Evolutionary conservation across 139 green algal species (phyloP).

Genomic region (Astrephomene gubernaculifera): DNA sequence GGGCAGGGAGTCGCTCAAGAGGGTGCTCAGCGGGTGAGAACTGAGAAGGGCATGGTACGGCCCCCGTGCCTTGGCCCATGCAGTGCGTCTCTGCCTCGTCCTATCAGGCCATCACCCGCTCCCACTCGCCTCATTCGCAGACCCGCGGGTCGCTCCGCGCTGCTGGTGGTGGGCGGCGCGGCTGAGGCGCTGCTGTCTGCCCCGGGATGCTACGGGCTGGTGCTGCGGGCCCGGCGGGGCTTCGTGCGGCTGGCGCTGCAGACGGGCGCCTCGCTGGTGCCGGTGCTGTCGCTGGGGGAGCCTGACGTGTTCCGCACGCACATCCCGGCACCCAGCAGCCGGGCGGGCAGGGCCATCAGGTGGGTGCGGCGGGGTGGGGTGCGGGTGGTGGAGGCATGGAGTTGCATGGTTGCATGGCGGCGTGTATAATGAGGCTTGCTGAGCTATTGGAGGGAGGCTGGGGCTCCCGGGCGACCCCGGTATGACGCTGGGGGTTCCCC

Average conservation of each 20-base stretch:
- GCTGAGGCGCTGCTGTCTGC: constrained; percentile 44
- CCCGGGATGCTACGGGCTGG: constrained; percentile 43
- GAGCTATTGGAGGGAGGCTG: no score
- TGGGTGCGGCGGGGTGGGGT: background rate
- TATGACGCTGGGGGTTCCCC: no score
- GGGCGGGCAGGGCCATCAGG: background rate
- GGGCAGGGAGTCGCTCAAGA: constrained; percentile 28
- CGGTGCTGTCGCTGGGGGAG: constrained; percentile 64
- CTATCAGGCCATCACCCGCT: background rate
- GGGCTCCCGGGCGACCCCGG: no score
- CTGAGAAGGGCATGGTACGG: background rate
- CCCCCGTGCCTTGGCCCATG: background rate
- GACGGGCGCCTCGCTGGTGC: constrained; percentile 64
- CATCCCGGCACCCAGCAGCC: background rate
- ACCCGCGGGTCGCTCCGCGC: constrained; percentile 7
- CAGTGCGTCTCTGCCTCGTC: background rate
- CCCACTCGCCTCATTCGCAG: background rate
- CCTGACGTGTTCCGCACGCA: constrained; percentile 57
- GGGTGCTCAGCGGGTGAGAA: background rate
- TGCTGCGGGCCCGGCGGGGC: constrained; percentile 62
- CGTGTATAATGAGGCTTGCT: no score
- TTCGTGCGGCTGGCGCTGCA: constrained; percentile 66
- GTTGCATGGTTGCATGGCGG: no score
- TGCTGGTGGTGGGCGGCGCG: constrained; percentile 51
- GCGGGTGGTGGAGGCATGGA: background rate